Base-by-base conservation (phyloP, 192 early-diverging fungal genomes). In the Rhizophagus clarus region DNA sequence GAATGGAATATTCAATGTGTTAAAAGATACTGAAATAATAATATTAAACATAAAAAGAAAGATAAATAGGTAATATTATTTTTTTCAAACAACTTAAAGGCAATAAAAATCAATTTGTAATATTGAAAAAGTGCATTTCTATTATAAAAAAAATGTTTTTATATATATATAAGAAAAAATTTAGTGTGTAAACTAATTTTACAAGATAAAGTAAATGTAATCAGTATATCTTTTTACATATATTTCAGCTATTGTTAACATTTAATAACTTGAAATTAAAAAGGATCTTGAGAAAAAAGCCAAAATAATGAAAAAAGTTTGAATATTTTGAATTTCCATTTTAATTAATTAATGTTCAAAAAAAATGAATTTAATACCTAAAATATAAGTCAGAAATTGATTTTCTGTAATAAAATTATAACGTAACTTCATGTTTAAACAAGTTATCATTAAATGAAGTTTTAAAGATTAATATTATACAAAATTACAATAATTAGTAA, bases 221-320 rank as follows among this genome's bases (percentile, higher is more conserved):
- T 2, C 0, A 12, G 61, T 17, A 61, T 61, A 61, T 61, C 24
- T 61, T 61, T 61, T 61, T 61, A 61, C 61, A 61, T 61, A 61
- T 61, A 61, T 11, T 61, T 61, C 20, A 61, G 3, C 10, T 61
- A 11, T 20, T 61, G 20, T 61, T 12, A 12, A 61, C 61, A n/a
- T 61, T 61, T 61, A 61, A 61, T 2, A 61, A 61, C 61, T 61
- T 61, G 61, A 61, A 61, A n/a, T n/a, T n/a, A n/a, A n/a, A n/a
- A n/a, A n/a, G n/a, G n/a, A n/a, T n/a, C n/a, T n/a, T n/a, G n/a
- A 61, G 6, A n/a, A 61, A 61, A 2, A 12, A 17, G 20, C 22
- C 24, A 61, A 61, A 61, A 61, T 3, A 11, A 61, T 24, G 61
- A 61, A 61, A 17, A 24, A 61, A n/a, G 20, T 61, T 61, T 61